Evolutionary conservation across 768 basidiomycete species (phyloP), one percentile per base, ranked within the genome.

Genomic region (Daedaleopsis nitida): DNA sequence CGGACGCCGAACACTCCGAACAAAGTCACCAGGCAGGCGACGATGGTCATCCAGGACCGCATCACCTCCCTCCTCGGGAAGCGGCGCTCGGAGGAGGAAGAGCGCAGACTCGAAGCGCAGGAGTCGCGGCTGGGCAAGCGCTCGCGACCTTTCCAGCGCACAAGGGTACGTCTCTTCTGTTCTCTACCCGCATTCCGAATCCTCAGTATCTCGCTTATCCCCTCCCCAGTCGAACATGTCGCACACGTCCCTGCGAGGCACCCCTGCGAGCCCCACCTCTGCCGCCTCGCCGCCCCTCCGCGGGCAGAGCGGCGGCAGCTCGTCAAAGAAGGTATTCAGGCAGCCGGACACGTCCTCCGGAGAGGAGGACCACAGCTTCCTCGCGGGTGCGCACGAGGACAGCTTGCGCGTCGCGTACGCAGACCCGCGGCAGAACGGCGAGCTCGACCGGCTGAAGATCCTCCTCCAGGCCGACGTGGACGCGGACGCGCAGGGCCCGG

Each of bases 51-150:
- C 21, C 83, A 89, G 63, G 86, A 90, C 64, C 88, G 84, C 61
- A 83, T 92, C 52, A 83, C 85, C 6, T 82, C 83, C 21, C 72
- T 91, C 57, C 75, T 92, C 16, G 90, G 89, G 10, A 92, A 93
- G 70, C 80, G 89, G 10, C 77, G 79, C 11, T 73, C 80, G 0
- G 74, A 76, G 3, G 71, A 69, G 47, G 66, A 66, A 8, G 69
- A 66, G 27, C 37, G 38, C 19, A 57, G 59, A 42, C 43, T 43
- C 12, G 45, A 56, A 19, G 43, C 45, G 16, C 67, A 62, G 13
- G 63, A 62, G 1, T 63, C 58, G 50, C 70, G 68, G 52, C 52
- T 55, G 14, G 75, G 75, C 1, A 79, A 78, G 55, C 71, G 79
- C 37, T 68, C 75, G 12, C 68, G 79, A 13, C 80, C 78, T 1